These are phyloP conservation scores for Fonsecaea multimorphosa DNA, from an alignment of 2,329 filamentous ascomycete genomes.

Conservation along the genomic window DNA sequence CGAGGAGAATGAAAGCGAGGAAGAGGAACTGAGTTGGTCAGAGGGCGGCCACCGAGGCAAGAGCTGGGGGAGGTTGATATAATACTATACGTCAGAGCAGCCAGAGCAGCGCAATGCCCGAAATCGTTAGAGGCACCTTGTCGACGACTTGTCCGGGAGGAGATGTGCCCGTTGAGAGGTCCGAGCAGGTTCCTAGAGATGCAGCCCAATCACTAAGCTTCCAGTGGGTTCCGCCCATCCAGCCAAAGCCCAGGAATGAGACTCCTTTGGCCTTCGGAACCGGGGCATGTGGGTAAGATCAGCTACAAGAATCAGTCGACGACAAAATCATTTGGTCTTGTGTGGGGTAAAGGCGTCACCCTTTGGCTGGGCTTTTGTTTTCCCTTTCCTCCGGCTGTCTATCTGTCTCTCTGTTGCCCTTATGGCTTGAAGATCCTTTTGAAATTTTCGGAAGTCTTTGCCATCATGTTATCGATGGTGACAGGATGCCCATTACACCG, in stretches of 20 bases:
- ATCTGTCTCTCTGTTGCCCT: not conserved
- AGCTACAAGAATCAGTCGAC: conserved; percentile 18
- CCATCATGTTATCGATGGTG: not conserved
- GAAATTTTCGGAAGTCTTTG: not conserved
- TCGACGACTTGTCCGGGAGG: conserved; percentile 23
- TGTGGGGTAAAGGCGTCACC: conserved; percentile 19
- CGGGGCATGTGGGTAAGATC: conserved; percentile 18
- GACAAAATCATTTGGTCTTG: not conserved
- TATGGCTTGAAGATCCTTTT: not conserved
- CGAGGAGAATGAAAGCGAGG: not conserved
- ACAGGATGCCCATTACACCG: not conserved
- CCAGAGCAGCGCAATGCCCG: conserved; percentile 31
- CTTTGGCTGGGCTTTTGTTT: not conserved
- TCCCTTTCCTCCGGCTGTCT: conserved; percentile 13
- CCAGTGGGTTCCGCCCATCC: conserved; percentile 11
- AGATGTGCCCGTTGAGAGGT: conserved; percentile 23
- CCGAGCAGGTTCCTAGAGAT: not conserved
- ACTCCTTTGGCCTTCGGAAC: conserved; percentile 1
- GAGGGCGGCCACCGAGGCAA: not conserved
- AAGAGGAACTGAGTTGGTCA: conserved; percentile 7
- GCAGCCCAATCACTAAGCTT: not conserved
- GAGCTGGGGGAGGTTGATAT: conserved; percentile 32
- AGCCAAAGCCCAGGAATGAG: conserved; percentile 6
- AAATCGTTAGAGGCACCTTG: conserved; percentile 20
- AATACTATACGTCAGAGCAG: conserved; percentile 32